Evolutionary conservation across 805 yeast genomes (phyloP).

Genomic region (Teunomyces stri): DNA sequence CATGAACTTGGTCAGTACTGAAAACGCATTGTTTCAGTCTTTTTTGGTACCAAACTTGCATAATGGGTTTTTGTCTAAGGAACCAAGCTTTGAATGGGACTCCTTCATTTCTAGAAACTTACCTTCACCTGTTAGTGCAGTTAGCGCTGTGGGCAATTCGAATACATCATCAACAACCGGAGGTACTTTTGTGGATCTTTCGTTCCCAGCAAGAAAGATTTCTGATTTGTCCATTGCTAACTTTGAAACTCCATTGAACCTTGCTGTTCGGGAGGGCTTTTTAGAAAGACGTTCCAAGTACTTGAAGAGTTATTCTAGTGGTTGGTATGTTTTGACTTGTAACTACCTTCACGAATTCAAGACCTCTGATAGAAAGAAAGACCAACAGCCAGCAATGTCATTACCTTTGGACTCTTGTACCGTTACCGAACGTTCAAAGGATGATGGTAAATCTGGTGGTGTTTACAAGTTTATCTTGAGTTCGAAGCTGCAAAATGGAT

Average conservation of each 20-base stretch:
- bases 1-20: conserved; percentile 68
- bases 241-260: conserved; percentile 66
- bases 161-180: conserved; percentile 23
- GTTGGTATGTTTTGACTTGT: conserved; percentile 90
- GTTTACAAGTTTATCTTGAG: conserved; percentile 75
- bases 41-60: conserved; percentile 59
- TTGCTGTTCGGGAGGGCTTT: conserved; percentile 65
- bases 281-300: conserved; percentile 90
- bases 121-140: conserved; percentile 29
- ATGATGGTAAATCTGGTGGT: conserved; percentile 55
- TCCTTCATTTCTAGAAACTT: conserved; percentile 70
- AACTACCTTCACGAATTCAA: conserved; percentile 89
- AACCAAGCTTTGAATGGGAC: conserved; percentile 85
- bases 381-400: conserved; percentile 80
- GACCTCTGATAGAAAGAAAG: conserved; percentile 74
- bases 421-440: conserved; percentile 77
- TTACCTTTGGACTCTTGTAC: conserved; percentile 75
- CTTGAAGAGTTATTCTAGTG: conserved; percentile 84
- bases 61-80: conserved; percentile 68
- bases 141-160: conserved; percentile 25
- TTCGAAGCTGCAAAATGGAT: conserved; percentile 67
- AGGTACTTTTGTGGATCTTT: conserved; percentile 41
- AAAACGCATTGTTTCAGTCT: conserved; percentile 69
- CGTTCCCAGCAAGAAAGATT: conserved; percentile 35
- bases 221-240: conserved; percentile 62